Evolutionary conservation across 116 monocot genomes (phyloP), one percentile per base, ranked within the genome.

Genomic region (Trichopus zeylanicus): DNA sequence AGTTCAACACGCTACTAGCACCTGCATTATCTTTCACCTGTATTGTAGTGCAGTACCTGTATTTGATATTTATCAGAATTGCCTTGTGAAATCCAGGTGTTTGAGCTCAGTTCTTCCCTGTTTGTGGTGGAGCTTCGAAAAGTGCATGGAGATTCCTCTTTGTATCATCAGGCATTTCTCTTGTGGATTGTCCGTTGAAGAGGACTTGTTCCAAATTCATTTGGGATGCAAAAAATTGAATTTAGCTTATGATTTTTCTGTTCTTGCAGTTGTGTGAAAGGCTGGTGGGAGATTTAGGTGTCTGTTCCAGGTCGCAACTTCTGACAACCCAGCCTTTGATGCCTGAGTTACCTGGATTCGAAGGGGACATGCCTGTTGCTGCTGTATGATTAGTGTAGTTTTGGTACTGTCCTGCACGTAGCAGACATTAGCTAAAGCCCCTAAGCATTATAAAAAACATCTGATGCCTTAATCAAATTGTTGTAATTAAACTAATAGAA

Each of bases 91-190:
- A 42, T 42, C 46, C 48, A 68, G 59, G 22, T 48, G 33, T 31
- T 67, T 48, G 59, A 57, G 53, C 34, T 67, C 29, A 47, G 46
- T 23, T 55, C 67, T 55, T 56, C 56, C 42, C 20, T 67, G 42
- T 42, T 29, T 57, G 67, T 67, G 5, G 67, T 67, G 15, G 67
- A 67, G 27, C 56, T 67, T 18, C 38, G 56, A 31, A 67, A 67
- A 67, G 29, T 26, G 27, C 27, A 46, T 42, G 67, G 67, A 59
- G 59, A 59, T 24, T 59, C 59, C 22, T 23, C 34, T 7, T 13
- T 59, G 59, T 59, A 59, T 59, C 32, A 29, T 16, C 35, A 59
- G 59, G 59, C 37, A 9, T 7, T 42, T n/a, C 7, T 42, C 12
- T 1, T 15, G 13, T 42, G 42, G 42, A 42, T 15, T 0, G 3